Percentiles rank a stretch among this genome's conserved stretches.
These are phyloP conservation scores for Thymus mandschuricus DNA, from an alignment of 257 asterid genomes.

Conservation along the genomic window DNA sequence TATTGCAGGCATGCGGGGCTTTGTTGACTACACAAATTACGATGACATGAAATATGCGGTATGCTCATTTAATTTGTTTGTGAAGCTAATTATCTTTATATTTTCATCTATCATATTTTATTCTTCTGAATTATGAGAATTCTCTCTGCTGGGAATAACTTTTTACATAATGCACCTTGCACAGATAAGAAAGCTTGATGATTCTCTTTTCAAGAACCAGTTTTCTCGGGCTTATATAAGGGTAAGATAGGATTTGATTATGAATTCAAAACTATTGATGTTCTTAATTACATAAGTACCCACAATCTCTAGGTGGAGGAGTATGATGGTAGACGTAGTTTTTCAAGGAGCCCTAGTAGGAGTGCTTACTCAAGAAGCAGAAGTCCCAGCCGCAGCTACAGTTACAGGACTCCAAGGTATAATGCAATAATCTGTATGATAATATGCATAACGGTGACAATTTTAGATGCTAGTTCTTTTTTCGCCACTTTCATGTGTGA, in stretches of 20 bases:
- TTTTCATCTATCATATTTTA: neutral
- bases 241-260: conserved; percentile 43
- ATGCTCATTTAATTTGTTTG: conserved; percentile 26
- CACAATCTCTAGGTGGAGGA: conserved; percentile 63
- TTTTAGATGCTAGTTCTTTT: neutral
- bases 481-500: neutral
- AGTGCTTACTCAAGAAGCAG: conserved; percentile 68
- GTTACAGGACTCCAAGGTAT: conserved; percentile 69
- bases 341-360: conserved; percentile 65
- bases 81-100: neutral
- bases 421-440: neutral
- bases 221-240: conserved; percentile 68
- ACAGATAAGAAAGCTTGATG: conserved; percentile 82
- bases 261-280: conserved; percentile 12
- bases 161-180: neutral
- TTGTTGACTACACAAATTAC: conserved; percentile 76
- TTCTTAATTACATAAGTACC: conserved; percentile 1
- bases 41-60: conserved; percentile 73
- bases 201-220: conserved; percentile 76
- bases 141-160: neutral
- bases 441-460: neutral
- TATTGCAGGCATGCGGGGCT: conserved; percentile 68
- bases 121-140: neutral
- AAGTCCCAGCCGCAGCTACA: conserved; percentile 58
- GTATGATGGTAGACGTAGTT: conserved; percentile 53